Conservation (phyloP, 441 rosid species). For the Omphalea diandra region DNA sequence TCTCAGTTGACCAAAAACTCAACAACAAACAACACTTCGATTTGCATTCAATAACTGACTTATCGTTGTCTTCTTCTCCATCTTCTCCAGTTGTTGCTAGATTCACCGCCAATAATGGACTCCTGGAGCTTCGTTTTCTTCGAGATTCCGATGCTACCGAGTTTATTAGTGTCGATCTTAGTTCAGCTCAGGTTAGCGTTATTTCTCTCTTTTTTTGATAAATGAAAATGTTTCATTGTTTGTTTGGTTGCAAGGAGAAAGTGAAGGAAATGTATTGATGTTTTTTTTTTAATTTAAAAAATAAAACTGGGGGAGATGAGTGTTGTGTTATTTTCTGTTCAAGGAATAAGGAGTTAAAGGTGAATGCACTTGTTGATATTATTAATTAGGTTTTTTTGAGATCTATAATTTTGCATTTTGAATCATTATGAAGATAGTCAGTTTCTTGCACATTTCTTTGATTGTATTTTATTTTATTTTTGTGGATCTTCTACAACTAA, state of each 20-base stretch:
- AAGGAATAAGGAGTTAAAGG: not conserved
- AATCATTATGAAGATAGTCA: too few species aligned
- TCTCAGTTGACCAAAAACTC: constrained; percentile 32
- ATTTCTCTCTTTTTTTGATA: constrained; percentile 2
- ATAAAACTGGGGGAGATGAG: not conserved
- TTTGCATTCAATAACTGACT: constrained; percentile 54
- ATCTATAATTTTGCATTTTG: too few species aligned
- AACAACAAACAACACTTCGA: constrained; percentile 40
- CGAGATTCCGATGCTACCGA: constrained; percentile 38
- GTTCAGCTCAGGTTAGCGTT: constrained; percentile 50
- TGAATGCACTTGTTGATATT: constrained; percentile 1
- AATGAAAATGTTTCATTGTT: not conserved
- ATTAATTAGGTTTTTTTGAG: not conserved
- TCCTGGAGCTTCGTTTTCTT: constrained; percentile 50
- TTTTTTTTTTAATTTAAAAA: too few species aligned
- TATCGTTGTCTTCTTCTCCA: constrained; percentile 37
- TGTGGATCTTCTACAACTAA: not conserved
- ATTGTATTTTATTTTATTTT: not conserved
- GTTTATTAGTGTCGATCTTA: constrained; percentile 42
- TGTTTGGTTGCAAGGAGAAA: not conserved
- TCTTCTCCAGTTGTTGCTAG: constrained; percentile 44
- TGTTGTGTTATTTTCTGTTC: not conserved
- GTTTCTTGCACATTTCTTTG: not conserved
- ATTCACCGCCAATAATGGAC: constrained; percentile 43
- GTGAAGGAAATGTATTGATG: not conserved